These are phyloP conservation scores for Porodaedalea pini DNA, from an alignment of 1,284 basidiomycete species.

Conservation along the genomic window DNA sequence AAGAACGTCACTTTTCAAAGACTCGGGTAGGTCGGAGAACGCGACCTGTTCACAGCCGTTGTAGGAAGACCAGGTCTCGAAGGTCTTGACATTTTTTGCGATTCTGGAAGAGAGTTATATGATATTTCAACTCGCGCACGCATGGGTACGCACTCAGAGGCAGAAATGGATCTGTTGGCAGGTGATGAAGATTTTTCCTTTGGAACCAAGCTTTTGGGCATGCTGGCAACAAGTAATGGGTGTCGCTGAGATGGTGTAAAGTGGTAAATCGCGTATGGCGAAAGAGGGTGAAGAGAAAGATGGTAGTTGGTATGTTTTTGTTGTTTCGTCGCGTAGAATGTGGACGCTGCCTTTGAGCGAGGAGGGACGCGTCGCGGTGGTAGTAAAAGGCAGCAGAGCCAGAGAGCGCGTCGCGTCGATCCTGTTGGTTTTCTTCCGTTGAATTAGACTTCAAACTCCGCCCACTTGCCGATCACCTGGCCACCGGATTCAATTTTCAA, in stretches of 20 bases:
- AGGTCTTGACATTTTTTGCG: constrained; percentile 30
- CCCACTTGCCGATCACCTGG: neutral
- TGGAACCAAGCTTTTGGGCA: constrained; percentile 6
- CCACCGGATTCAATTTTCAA: too few relatives aligned
- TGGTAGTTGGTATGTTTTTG: constrained; percentile 10
- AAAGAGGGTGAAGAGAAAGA: constrained; percentile 9
- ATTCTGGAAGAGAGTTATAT: constrained; percentile 32
- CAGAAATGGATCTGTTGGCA: constrained; percentile 21
- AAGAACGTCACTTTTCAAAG: constrained; percentile 24
- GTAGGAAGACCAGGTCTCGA: constrained; percentile 32
- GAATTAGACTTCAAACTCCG: neutral
- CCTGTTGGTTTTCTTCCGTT: constrained; percentile 1
- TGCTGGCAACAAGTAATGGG: neutral
- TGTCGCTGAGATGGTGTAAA: constrained; percentile 1
- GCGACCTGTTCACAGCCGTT: constrained; percentile 32
- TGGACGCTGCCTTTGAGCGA: neutral
- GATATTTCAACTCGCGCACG: constrained; percentile 25
- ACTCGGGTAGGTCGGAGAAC: constrained; percentile 30
- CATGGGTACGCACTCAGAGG: constrained; percentile 23
- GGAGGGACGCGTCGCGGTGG: neutral
- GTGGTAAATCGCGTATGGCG: neutral
- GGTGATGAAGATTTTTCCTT: neutral
- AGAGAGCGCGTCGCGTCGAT: constrained; percentile 2
- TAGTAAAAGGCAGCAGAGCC: neutral
- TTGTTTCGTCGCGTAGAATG: neutral